Evolutionary conservation across 2,329 filamentous ascomycete species (phyloP).

Genomic region (Colletotrichum spaethianum): DNA sequence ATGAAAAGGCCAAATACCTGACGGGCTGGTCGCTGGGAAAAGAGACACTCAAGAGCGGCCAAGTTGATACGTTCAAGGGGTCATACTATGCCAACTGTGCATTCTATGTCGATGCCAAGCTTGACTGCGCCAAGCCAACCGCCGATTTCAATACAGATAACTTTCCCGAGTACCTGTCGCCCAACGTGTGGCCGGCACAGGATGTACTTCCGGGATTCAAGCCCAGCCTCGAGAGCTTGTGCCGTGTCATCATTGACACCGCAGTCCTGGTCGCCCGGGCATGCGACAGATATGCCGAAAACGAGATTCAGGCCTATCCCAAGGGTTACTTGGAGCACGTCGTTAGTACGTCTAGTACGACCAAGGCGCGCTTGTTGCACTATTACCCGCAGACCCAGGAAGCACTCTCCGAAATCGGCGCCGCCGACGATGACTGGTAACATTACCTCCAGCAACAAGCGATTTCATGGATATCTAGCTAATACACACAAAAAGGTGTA

Average conservation of each 20-base stretch:
- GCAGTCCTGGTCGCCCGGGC: constrained; percentile 91
- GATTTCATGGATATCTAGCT: not conserved
- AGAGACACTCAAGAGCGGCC: constrained; percentile 83
- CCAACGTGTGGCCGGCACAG: constrained; percentile 88
- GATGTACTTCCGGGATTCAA: constrained; percentile 82
- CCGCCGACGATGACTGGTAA: constrained; percentile 90
- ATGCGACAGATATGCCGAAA: constrained; percentile 87
- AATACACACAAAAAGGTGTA: not conserved
- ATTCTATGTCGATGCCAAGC: constrained; percentile 76
- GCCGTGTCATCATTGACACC: constrained; percentile 88
- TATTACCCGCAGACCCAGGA: constrained; percentile 79
- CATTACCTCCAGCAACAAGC: constrained; percentile 48
- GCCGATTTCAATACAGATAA: constrained; percentile 69
- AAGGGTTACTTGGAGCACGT: constrained; percentile 87
- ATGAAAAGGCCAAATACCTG: constrained; percentile 73
- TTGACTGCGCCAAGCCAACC: constrained; percentile 75
- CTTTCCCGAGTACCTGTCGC: constrained; percentile 89
- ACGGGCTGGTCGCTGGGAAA: constrained; percentile 87
- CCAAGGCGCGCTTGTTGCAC: constrained; percentile 92
- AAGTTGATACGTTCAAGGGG: constrained; percentile 85
- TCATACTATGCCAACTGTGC: constrained; percentile 89
- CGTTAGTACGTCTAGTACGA: constrained; percentile 87
- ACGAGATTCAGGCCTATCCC: constrained; percentile 83
- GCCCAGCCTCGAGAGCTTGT: constrained; percentile 80
- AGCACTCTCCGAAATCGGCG: constrained; percentile 44